These are phyloP conservation scores for Glycine latifolia DNA, from an alignment of 306 rosid species.

Conservation along the genomic window DNA sequence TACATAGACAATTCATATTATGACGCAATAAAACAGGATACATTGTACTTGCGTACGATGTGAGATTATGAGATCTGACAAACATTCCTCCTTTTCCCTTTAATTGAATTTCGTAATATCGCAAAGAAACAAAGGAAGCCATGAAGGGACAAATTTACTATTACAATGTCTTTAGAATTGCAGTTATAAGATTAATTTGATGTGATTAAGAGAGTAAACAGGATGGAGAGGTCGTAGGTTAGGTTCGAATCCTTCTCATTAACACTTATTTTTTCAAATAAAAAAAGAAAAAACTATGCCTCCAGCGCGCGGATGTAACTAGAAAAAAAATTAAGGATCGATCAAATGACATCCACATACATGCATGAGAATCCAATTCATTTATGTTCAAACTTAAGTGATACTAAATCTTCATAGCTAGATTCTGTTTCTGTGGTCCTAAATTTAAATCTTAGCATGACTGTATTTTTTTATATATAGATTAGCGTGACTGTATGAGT, in stretches of 20 bases:
- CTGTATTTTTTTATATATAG: too few relatives aligned
- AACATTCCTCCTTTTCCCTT: slow-evolving; percentile 44
- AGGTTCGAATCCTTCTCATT: too few relatives aligned
- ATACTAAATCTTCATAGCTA: slow-evolving; percentile 11
- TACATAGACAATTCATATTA: slow-evolving; percentile 25
- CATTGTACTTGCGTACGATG: slow-evolving; percentile 37
- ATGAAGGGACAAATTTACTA: slow-evolving; percentile 15
- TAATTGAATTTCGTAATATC: slow-evolving; percentile 27
- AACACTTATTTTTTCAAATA: too few relatives aligned
- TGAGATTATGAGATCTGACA: slow-evolving; percentile 49
- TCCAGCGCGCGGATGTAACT: neutral
- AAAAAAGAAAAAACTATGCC: neutral
- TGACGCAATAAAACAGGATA: slow-evolving; percentile 31
- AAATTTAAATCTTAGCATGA: neutral
- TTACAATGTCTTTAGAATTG: neutral
- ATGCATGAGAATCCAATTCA: neutral
- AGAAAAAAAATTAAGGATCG: neutral
- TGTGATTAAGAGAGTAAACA: too few relatives aligned
- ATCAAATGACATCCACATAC: slow-evolving; percentile 6
- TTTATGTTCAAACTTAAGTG: slow-evolving; percentile 11
- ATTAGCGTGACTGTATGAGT: neutral
- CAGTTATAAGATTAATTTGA: too few relatives aligned
- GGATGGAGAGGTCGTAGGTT: too few relatives aligned
- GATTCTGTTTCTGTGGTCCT: neutral
- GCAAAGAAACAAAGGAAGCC: neutral